phyloP scores from a whole-genome alignment of 805 yeast genomes.

The Lipomyces chichibuensis region DNA sequence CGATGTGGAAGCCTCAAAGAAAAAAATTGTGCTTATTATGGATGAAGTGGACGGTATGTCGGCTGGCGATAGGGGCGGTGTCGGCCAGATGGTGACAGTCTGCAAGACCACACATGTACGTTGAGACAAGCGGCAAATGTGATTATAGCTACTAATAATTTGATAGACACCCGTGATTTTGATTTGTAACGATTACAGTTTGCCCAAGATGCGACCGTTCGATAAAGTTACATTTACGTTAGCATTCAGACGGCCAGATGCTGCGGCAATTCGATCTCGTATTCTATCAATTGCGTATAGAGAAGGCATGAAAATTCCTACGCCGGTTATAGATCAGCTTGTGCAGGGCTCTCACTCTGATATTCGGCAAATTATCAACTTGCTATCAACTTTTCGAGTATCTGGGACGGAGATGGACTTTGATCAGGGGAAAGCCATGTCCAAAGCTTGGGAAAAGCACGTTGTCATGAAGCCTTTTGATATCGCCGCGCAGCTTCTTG shows the following conservation, averaged over 20 bases:
- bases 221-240: conserved; percentile 79
- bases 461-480: conserved; percentile 92
- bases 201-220: conserved; percentile 95
- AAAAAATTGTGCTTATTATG: conserved; percentile 81
- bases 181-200: conserved; percentile 88
- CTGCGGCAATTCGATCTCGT: conserved; percentile 76
- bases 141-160: background rate
- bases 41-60: conserved; percentile 99
- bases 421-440: conserved; percentile 55
- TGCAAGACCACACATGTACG: conserved; percentile 69
- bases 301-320: conserved; percentile 79
- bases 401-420: conserved; percentile 67
- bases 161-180: conserved; percentile 76
- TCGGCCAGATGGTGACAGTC: conserved; percentile 86
- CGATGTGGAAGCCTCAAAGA: conserved; percentile 43
- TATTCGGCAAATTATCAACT: conserved; percentile 89
- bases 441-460: conserved; percentile 79
- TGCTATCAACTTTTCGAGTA: conserved; percentile 79
- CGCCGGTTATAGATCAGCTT: conserved; percentile 77
- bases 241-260: conserved; percentile 87
- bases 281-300: conserved; percentile 87
- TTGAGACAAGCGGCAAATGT: background rate
- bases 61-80: conserved; percentile 98
- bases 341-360: conserved; percentile 87
- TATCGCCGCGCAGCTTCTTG: conserved; percentile 68